Evolutionary conservation across 169 alveolate species (phyloP), one percentile per base, ranked within the genome.

Genomic region (Cytauxzoon felis): DNA sequence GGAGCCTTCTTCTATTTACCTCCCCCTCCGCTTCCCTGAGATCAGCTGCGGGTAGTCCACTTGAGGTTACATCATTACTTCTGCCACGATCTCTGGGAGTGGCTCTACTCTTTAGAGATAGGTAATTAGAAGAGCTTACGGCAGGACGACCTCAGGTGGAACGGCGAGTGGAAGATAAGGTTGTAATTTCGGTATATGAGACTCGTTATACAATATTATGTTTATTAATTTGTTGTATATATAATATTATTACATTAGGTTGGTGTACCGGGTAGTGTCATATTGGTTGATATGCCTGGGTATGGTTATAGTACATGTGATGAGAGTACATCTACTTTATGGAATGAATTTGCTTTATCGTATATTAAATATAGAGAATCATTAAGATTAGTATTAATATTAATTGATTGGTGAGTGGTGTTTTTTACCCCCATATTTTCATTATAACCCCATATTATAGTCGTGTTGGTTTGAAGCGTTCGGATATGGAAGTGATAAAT

Each of bases 251-350:
- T n/a, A 47, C 29, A 18, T 32, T 33, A 78, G 87, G 79, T 78
- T 41, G 90, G 88, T 1, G 54, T 79, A 23, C 90, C 90, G 13
- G 76, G 89, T 21, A 75, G 63, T 40, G 48, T 87, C 34, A 71
- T 87, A 67, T 49, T 87, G 41, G 92, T 87, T 4, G 92, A 87
- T 69, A 56, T 87, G 63, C 92, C 92, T 36, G 90, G 89, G n/a
- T 87, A 82, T 50, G 87, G 88, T 23, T 81, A 70, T 48, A 81
- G 87, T 11, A 51, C 71, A 9, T 65, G 76, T 52, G 68, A 76
- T 38, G 92, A 87, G 59, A 89, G 78, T 48, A 34, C 66, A 24
- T 53, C 81, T 32, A 47, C 71, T 33, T 69, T 60, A 38, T 79
- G 87, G 87, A 82, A 79, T 57, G 92, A 87, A 62, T 82, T 79